Percentiles rank a stretch among this genome's conserved stretches.
Evolutionary conservation across 495 filamentous ascomycete genomes (phyloP).

Genomic region (Daldinia decipiens): DNA sequence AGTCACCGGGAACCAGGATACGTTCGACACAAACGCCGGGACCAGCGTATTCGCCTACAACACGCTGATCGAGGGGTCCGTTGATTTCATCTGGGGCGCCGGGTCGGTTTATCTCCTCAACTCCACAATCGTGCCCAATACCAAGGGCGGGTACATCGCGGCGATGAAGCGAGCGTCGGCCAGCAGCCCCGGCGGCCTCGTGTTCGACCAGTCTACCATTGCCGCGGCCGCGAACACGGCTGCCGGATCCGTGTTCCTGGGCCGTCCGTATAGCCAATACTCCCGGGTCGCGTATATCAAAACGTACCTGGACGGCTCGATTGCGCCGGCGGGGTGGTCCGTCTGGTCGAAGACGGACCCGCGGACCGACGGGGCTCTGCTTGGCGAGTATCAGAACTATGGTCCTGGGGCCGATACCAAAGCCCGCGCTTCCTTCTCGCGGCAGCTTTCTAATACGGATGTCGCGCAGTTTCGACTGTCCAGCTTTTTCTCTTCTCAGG

Average conservation of each 20-base stretch:
- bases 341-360: conserved; percentile 35
- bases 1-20: conserved; percentile 42
- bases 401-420: conserved; percentile 35
- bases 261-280: conserved; percentile 41
- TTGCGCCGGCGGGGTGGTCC: conserved; percentile 41
- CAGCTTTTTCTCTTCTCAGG: conserved; percentile 33
- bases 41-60: conserved; percentile 41
- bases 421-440: conserved; percentile 29
- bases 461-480: conserved; percentile 27
- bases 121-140: conserved; percentile 47
- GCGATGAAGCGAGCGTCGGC: conserved; percentile 45
- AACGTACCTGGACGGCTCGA: conserved; percentile 38
- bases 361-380: conserved; percentile 30
- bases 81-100: conserved; percentile 48
- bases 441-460: conserved; percentile 35
- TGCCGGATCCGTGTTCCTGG: conserved; percentile 34
- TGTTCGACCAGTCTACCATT: conserved; percentile 50
- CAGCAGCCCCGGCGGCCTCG: conserved; percentile 43
- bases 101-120: conserved; percentile 47
- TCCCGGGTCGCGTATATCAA: conserved; percentile 42
- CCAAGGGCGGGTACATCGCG: conserved; percentile 43
- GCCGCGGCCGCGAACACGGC: conserved; percentile 16
- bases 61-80: conserved; percentile 38
- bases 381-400: conserved; percentile 43
- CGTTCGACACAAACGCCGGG: conserved; percentile 31